Base-by-base conservation (phyloP, 1,284 basidiomycete species). In the Fomitiporia mediterranea region DNA sequence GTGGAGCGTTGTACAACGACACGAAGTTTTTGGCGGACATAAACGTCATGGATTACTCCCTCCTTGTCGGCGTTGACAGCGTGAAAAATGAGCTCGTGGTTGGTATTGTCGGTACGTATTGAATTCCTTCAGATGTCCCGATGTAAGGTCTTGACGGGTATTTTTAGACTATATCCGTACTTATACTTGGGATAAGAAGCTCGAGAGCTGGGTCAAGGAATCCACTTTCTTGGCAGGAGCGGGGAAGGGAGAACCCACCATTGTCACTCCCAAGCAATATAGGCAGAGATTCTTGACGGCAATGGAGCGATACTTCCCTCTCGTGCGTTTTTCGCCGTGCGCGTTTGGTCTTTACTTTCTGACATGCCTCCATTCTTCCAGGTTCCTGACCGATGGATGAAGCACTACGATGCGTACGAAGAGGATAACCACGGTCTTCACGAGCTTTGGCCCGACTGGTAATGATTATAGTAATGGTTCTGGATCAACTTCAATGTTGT, bases 21-120 rank as follows among this genome's bases (percentile, higher is more conserved):
- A 94, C 87, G 76, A 86, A 84, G 70, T 99, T 99, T 72, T 74
- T 99, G 46, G 89, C 91, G 8, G 93, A 95, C 62, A 87, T 98
- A 62, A 97, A 98, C 67, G 93, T 98, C 55, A 99, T 99, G 97
- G 97, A 99, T 71, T 99, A 99, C 71, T 98, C 95, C 19, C 76
- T 99, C 15, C 88, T 99, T 39, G 93, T 95, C 23, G 97, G 96
- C 15, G 89, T 99, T 13, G 94, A 97, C 68, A 84, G 82, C 60
- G 74, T 78, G 51, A 87, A 82, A 61, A 87, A 90, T 57, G 90
- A 95, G 67, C 76, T 95, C 13, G 93, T 98, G 13, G 84, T 97
- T 38, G 96, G 97, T n/a, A 98, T 99, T 55, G 94, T 99, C 60
- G 94, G 91, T 89, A 68, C 58, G 89, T 74, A 4, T 4, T 44